Evolutionary conservation across 306 rosid species (phyloP).

Genomic region (Astragalus glycyphyllos): DNA sequence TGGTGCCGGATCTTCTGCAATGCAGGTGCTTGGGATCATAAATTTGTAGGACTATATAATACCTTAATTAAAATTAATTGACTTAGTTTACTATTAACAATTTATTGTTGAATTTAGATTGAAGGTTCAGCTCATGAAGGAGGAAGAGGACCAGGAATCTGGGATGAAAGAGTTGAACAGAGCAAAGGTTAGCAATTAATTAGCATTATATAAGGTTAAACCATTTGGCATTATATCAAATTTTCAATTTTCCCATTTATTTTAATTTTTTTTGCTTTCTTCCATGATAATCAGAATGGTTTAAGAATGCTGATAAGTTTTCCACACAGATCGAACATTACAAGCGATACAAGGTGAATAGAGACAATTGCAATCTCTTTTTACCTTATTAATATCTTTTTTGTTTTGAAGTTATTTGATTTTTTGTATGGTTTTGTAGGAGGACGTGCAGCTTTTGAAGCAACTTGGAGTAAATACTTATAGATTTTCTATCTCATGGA

Average conservation of each 20-base stretch:
- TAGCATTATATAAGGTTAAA: background rate
- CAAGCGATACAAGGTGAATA: constrained; percentile 42
- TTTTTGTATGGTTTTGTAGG: constrained; percentile 23
- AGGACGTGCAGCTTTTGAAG: constrained; percentile 41
- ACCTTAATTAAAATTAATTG: background rate
- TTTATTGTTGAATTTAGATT: constrained; percentile 1
- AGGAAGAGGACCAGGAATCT: constrained; percentile 36
- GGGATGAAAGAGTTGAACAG: constrained; percentile 27
- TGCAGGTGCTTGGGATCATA: constrained; percentile 15
- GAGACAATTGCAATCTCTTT: background rate
- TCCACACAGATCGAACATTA: constrained; percentile 40
- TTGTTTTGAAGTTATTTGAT: background rate
- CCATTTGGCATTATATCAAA: background rate
- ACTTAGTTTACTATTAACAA: background rate
- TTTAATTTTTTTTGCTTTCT: background rate
- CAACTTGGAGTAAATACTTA: constrained; percentile 41
- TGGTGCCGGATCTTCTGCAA: constrained; percentile 27
- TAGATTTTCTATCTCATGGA: constrained; percentile 49
- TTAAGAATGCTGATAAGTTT: background rate
- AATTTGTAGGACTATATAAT: background rate
- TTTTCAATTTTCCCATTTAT: background rate
- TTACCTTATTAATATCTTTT: background rate
- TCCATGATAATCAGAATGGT: background rate
- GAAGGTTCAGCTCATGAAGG: constrained; percentile 39
- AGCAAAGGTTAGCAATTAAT: background rate